Evolutionary conservation across 1,139 yeast genomes (phyloP), one percentile per base, ranked within the genome.

Genomic region (Sugiyamaella japonica): DNA sequence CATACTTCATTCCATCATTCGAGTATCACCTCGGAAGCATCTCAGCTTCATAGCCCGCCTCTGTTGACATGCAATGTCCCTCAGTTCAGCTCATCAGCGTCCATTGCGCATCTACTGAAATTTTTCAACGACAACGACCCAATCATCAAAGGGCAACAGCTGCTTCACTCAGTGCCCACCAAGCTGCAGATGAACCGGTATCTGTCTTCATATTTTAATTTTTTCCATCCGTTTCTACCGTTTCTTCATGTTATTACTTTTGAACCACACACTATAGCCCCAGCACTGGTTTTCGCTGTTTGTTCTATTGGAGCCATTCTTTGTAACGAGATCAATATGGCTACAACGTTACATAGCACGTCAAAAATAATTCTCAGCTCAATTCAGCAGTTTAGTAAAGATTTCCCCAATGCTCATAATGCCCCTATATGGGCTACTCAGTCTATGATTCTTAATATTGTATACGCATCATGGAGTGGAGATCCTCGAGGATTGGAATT

Each of bases 271-370:
- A 58, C 61, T 1, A 63, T 65, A 1, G 63, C 71, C 7, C 70
- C 70, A 5, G 63, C 70, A 7, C 59, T 72, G 23, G 56, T 72
- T 29, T 65, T 68, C 32, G 67, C 73, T 1, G 65, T 70, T 9
- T 67, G 73, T 56, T 65, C 74, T 2, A 58, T 72, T 37, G 75
- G 75, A 2, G 73, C 75, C 0, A 57, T 64, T 29, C 54, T 69
- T 8, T 64, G 70, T 54, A 65, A 61, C 34, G 73, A 70, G 48
- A 58, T 57, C 13, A 59, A 62, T 32, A 62, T 65, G 57, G 70
- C 73, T 15, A 57, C 61, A 9, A 57, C 61, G 9, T 57, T 69
- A 28, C 70, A 69, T 45, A 55, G 57, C 13, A 63, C 60, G 13
- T 63, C 71, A 7, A 60, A 60, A 42, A 61, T 58, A 56, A 58